Base-by-base conservation (phyloP, 805 yeast genomes). In the Yarrowia keelungensis region DNA sequence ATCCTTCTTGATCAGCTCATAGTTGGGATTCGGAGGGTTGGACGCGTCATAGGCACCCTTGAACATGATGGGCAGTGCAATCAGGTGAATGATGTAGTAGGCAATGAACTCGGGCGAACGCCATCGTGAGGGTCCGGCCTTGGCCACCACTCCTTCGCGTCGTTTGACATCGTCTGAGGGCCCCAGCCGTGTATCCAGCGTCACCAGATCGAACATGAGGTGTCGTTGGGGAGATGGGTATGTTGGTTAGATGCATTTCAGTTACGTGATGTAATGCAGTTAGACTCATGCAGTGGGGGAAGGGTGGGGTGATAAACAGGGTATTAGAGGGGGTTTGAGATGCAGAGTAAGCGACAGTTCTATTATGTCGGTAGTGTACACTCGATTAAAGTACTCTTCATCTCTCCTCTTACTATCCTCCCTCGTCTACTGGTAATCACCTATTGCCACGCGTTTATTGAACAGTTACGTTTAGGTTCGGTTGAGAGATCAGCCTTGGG, bases 51-150 rank as follows among this genome's bases (percentile, higher is more conserved):
- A 84, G 1, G 95, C 97, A 0, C 95, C 87, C 73, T 85, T 85
- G 75, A 88, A 83, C 94, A 95, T 88, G 75, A 88, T 76, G 7
- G 98, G 98, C 3, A 94, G 91, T 3, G 86, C 89, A 4, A 91
- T 74, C 1, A 83, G 78, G 76, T 92, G 90, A 5, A 85, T 85
- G 19, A 86, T 71, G 62, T 84, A 79, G 75, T 95, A 94, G 43
- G 92, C 70, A 70, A 80, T 84, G 79, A 90, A 94, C 78, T 95
- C 98, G 22, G 79, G 71, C 0, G 97, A 88, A 26, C 77, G 73
- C 98, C 98, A 95, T 74, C 86, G 83, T 2, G 93, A 82, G 10
- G 72, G 75, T 11, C 77, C 73, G 11, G 82, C 79, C 7, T 61
- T 69, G 16, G 70, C 49, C 16, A 66, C 68, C 8, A 72, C 70